Conservation (phyloP, 2,329 filamentous ascomycete genomes). For the Chaetothyriales sp. region DNA sequence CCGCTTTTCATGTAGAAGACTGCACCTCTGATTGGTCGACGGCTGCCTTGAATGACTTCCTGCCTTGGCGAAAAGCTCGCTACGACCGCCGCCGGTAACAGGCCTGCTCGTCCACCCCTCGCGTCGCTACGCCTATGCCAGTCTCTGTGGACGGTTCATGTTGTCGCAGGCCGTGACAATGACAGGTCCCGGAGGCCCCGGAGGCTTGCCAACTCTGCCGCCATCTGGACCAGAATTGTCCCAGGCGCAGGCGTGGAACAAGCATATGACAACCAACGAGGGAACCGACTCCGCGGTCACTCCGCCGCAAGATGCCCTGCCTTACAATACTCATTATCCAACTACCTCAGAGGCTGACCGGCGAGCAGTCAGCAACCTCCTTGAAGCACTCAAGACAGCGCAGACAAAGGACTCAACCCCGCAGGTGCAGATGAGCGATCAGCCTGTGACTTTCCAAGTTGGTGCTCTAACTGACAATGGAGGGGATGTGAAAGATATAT, state of each 20-base stretch:
- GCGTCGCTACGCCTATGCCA: neutral
- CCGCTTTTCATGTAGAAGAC: neutral
- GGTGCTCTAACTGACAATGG: neutral
- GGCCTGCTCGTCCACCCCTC: neutral
- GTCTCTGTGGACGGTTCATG: neutral
- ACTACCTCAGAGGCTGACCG: neutral
- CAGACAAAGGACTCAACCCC: neutral
- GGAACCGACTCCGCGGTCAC: neutral
- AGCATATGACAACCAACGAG: neutral
- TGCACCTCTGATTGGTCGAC: neutral
- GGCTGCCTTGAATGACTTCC: neutral
- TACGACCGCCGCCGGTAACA: neutral
- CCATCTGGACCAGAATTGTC: neutral
- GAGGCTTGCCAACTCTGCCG: neutral
- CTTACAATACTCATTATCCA: neutral
- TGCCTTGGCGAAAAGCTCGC: neutral
- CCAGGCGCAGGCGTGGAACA: neutral
- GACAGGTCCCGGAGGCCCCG: neutral
- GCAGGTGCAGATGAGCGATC: neutral
- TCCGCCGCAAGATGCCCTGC: neutral
- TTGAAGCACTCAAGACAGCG: neutral
- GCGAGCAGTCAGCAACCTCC: constrained; percentile 1
- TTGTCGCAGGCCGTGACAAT: neutral
- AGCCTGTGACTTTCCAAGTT: neutral
- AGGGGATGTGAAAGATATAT: neutral